phyloP scores from a whole-genome alignment of 176 grass and related monocot species.

The Musa acuminata region DNA sequence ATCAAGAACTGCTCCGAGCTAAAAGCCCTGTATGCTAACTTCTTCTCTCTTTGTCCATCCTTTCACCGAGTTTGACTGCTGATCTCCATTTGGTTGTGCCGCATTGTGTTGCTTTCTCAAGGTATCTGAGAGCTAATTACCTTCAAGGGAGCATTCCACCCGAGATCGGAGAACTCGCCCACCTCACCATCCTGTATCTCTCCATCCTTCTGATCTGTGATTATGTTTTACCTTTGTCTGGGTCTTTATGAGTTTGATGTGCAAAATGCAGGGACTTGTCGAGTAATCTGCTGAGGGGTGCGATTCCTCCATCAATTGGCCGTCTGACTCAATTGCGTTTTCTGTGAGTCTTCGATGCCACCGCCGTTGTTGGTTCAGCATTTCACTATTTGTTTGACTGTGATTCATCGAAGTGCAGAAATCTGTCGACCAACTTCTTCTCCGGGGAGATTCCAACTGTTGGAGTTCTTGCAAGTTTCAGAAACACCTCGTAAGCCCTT shows the following conservation, averaged over 20 bases:
- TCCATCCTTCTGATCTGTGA: neutral
- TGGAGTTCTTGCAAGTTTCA: conserved; percentile 78
- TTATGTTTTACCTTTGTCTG: neutral
- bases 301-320: conserved; percentile 66
- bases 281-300: conserved; percentile 73
- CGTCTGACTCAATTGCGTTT: conserved; percentile 58
- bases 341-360: conserved; percentile 34
- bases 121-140: conserved; percentile 95
- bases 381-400: neutral
- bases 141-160: conserved; percentile 86
- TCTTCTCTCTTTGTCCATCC: neutral
- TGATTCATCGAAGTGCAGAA: conserved; percentile 24
- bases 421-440: conserved; percentile 93
- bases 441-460: conserved; percentile 80
- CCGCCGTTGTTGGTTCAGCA: neutral
- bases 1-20: conserved; percentile 85
- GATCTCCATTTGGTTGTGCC: neutral
- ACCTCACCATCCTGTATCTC: conserved; percentile 80
- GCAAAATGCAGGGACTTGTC: conserved; percentile 59
- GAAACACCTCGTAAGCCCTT: conserved; percentile 77
- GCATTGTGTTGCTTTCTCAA: conserved; percentile 5
- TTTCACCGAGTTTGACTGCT: too few species aligned
- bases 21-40: conserved; percentile 45
- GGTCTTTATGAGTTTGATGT: neutral
- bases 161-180: conserved; percentile 62